Conservation (phyloP, 2,329 filamentous ascomycete species). For the Lachnellula hyalina region DNA sequence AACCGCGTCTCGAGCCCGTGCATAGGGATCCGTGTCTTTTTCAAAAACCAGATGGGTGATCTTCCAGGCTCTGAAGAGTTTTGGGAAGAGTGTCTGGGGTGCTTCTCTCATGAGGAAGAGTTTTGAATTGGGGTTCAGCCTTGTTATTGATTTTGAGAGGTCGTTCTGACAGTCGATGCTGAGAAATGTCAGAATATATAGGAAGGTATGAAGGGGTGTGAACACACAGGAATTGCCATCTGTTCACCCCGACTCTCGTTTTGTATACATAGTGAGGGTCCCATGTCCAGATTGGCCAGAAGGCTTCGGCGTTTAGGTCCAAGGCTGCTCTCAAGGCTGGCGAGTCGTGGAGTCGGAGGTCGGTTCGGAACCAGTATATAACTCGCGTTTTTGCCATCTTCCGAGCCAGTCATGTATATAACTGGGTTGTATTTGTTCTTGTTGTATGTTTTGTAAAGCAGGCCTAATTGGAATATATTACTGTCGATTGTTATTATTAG, state of each 20-base stretch:
- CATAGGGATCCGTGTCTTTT: slow-evolving; percentile 73
- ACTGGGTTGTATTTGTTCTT: background rate
- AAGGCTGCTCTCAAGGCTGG: slow-evolving; percentile 68
- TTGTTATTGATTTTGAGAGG: slow-evolving; percentile 60
- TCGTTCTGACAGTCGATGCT: slow-evolving; percentile 70
- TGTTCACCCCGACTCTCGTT: slow-evolving; percentile 63
- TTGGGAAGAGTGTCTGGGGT: slow-evolving; percentile 65
- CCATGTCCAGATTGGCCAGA: slow-evolving; percentile 77
- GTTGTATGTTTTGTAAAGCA: background rate
- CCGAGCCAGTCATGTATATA: no score
- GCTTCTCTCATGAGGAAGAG: slow-evolving; percentile 68
- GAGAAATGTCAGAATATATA: background rate
- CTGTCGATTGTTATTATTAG: background rate
- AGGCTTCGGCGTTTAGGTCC: slow-evolving; percentile 59
- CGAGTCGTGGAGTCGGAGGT: slow-evolving; percentile 72
- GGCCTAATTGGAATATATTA: background rate
- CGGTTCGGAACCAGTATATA: slow-evolving; percentile 75
- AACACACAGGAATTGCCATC: slow-evolving; percentile 64
- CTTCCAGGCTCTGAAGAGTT: slow-evolving; percentile 67
- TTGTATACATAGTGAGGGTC: slow-evolving; percentile 76
- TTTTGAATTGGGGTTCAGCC: slow-evolving; percentile 65
- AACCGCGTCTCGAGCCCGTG: slow-evolving; percentile 54
- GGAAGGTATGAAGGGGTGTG: background rate
- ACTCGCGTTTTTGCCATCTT: slow-evolving; percentile 45
- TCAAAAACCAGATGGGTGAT: slow-evolving; percentile 75